Base-by-base conservation (phyloP, 164 flowering plant genomes). In the Tinospora cordifolia region DNA sequence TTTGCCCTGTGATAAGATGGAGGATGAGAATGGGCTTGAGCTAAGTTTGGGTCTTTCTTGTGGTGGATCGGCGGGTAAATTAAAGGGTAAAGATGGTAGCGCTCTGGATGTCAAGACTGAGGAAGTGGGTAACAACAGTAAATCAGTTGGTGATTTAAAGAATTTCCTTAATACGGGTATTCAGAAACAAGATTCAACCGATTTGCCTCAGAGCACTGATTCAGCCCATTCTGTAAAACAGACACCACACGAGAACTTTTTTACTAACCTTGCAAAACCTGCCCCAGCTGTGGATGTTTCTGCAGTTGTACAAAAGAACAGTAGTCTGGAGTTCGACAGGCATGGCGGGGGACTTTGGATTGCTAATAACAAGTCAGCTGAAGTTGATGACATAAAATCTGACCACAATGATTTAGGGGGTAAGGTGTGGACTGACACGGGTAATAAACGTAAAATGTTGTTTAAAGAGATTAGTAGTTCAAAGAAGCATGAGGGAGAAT, bases 21-120 rank as follows among this genome's bases (percentile, higher is more conserved):
- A 90, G 65, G 91, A 90, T 70, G 95, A 88, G 8, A 84, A 81
- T 80, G 91, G 88, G 39, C 86, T 94, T 75, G 97, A 90, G 77
- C 84, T 94, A 71, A 87, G 97, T 79, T 84, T 94, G 81, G 91
- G 90, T 66, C 77, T 90, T 27, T 84, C 90, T 60, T 87, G 80
- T 77, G 95, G 97, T 67, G 86, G 87, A 66, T 81, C 86, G 59
- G 77, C 89, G 79, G 81, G 79, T 59, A 85, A 88, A 76, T 66
- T 76, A 11, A 89, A 84, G 79, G 78, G 73, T 70, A 89, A 83
- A 78, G 81, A 69, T 75, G 81, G 77, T 65, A 74, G 76, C 79
- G 71, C 82, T 25, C 81, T 82, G 7, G 92, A 88, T 74, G 62
- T 25, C 63, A 82, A 77, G 70, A 46, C 76, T 40, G 90, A 85